Base-by-base conservation (phyloP, 768 basidiomycete genomes). In the Suillus subluteus region DNA sequence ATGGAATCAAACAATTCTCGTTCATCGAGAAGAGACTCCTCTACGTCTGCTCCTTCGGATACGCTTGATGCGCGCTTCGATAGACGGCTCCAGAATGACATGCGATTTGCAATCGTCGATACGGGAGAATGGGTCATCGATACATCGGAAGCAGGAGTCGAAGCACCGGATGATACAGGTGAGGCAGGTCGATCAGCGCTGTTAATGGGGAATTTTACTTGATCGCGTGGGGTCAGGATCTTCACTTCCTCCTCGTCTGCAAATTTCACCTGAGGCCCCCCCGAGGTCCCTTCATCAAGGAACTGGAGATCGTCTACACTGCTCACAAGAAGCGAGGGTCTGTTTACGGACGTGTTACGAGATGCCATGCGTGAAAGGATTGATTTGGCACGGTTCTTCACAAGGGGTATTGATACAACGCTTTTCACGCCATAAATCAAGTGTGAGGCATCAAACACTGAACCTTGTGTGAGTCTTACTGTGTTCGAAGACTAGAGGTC, bases 71-170 rank as follows among this genome's bases (percentile, higher is more conserved):
- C 78, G 43, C 85, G 82, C 69, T 83, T 87, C 12, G 89, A 86
- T 23, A 88, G 74, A 62, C 84, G 82, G 64, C 80, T 86, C 93
- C 93, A 94, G 72, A 93, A 94, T 2, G 91, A 92, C 54, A 94
- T 79, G 40, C 89, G 85, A 12, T 81, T 79, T 8, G 90, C 86
- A 16, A 94, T 77, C 1, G 86, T 84, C 52, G 87, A 84, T 12
- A 93, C 80, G 9, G 87, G 86, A 4, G 85, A 81, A 6, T 81
- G 80, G 37, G 81, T 77, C 11, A 71, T 71, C 13, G 81, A 79
- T 16, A 75, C 68, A 58, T 85, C 85, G 3, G 86, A 87, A 0
- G 84, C 81, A 8, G 84, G 82, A 3, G 84, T 84, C 6, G 90
- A 88, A n/a, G 84, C 74, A 59, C 84, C 85, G 7, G 86, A 88